A percentile compares a stretch with the other conserved stretches of the same genome.
These are phyloP conservation scores for Cyanophora paradoxa DNA, from an alignment of 78 protist species.

Conservation along the genomic window DNA sequence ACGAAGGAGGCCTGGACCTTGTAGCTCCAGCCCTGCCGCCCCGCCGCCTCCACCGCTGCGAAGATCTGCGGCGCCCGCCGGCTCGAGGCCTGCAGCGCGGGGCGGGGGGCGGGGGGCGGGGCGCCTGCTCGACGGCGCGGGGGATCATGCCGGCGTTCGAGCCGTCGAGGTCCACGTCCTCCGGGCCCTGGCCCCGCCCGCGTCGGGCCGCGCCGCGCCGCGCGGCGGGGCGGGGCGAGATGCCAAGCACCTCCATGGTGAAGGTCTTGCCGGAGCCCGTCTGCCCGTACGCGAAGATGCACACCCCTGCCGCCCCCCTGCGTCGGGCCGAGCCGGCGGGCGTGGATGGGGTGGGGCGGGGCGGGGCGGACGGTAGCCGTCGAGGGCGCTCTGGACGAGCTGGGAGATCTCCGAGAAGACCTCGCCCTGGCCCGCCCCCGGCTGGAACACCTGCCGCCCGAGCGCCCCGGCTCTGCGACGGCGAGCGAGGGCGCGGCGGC, in stretches of 20 bases:
- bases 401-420: constrained; percentile 9
- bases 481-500: background rate
- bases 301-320: too few species aligned
- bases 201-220: too few species aligned
- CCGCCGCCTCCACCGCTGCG: background rate
- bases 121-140: constrained; percentile 14
- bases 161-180: background rate
- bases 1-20: constrained; percentile 3
- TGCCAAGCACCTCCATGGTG: constrained; percentile 24
- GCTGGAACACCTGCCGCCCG: background rate
- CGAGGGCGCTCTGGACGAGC: constrained; percentile 32
- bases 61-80: background rate
- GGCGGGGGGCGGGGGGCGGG: background rate
- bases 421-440: background rate
- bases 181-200: background rate
- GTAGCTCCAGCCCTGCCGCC: constrained; percentile 15
- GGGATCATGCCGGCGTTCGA: constrained; percentile 18
- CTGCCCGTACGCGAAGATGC: constrained; percentile 39
- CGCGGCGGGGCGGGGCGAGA: background rate
- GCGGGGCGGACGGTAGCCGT: constrained; percentile 11
- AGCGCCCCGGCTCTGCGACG: background rate
- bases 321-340: too few species aligned
- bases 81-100: background rate
- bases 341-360: too few species aligned
- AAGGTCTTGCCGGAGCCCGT: constrained; percentile 31